Conservation (phyloP, 2,329 filamentous ascomycete species). For the Penicillium italicum region DNA sequence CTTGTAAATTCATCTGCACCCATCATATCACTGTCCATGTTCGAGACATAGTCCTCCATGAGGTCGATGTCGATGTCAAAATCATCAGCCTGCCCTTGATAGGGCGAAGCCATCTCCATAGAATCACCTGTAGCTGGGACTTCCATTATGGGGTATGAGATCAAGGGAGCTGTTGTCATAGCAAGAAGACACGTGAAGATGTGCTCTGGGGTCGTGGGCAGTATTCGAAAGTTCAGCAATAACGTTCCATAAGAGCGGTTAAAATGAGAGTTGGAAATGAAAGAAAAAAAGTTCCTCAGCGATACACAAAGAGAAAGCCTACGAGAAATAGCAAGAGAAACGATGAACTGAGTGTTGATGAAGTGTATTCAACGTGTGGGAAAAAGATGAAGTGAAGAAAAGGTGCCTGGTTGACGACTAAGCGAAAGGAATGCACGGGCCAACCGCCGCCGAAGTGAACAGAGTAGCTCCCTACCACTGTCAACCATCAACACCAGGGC, state of each 20-base stretch:
- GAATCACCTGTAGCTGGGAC: constrained; percentile 40
- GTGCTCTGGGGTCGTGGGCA: constrained; percentile 3
- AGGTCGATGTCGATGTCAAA: constrained; percentile 60
- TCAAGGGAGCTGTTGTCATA: constrained; percentile 35
- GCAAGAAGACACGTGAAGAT: constrained; percentile 21
- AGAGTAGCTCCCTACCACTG: constrained; percentile 35
- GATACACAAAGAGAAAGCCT: neutral
- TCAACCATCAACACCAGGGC: constrained; percentile 14
- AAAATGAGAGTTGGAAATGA: neutral
- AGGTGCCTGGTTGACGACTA: constrained; percentile 24
- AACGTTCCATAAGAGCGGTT: constrained; percentile 7
- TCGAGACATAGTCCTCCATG: constrained; percentile 54
- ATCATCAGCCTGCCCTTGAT: constrained; percentile 46
- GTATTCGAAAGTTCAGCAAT: constrained; percentile 20
- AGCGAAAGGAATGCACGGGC: constrained; percentile 40
- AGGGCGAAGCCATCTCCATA: constrained; percentile 44
- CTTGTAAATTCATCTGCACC: constrained; percentile 39
- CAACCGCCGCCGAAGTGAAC: constrained; percentile 37
- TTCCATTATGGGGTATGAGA: constrained; percentile 37
- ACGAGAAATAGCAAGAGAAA: neutral
- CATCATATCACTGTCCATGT: constrained; percentile 51
- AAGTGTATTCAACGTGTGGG: neutral
- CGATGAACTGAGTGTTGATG: neutral
- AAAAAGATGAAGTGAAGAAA: constrained; percentile 11
- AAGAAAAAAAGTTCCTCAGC: neutral